Evolutionary conservation across 257 asterid genomes (phyloP).

Genomic region (Eustoma russellianum): DNA sequence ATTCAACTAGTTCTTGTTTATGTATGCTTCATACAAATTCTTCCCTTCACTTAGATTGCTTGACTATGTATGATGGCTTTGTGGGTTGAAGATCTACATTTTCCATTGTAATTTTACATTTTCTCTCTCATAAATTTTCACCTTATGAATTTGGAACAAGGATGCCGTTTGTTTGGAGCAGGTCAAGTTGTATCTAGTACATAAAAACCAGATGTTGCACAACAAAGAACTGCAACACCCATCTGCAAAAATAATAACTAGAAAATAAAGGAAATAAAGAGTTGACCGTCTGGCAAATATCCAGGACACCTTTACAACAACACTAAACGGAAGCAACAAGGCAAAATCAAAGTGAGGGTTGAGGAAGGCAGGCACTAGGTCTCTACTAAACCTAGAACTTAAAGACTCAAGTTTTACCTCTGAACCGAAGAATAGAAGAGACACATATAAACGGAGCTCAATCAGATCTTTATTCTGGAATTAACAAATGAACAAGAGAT

Average conservation of each 20-base stretch:
- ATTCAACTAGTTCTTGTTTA: too few species aligned
- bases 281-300: constrained; percentile 2
- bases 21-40: not conserved
- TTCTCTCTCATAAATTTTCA: too few species aligned
- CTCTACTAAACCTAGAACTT: constrained; percentile 5
- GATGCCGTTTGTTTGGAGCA: too few species aligned
- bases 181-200: too few species aligned
- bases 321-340: constrained; percentile 1
- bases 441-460: constrained; percentile 7
- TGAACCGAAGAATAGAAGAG: constrained; percentile 1
- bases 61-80: constrained; percentile 30
- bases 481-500: constrained; percentile 9
- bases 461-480: constrained; percentile 14
- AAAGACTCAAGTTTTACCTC: not conserved
- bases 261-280: not conserved
- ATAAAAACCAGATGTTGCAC: too few species aligned
- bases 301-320: constrained; percentile 10
- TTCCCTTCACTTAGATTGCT: constrained; percentile 9
- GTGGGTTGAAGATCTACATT: constrained; percentile 59
- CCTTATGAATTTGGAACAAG: too few species aligned
- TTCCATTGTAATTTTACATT: too few species aligned
- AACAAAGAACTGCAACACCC: too few species aligned
- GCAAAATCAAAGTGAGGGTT: not conserved
- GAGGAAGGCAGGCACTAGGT: constrained; percentile 4
- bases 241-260: not conserved